These are phyloP conservation scores for Puccinia triticina DNA, from an alignment of 1,284 basidiomycete species.

Conservation along the genomic window DNA sequence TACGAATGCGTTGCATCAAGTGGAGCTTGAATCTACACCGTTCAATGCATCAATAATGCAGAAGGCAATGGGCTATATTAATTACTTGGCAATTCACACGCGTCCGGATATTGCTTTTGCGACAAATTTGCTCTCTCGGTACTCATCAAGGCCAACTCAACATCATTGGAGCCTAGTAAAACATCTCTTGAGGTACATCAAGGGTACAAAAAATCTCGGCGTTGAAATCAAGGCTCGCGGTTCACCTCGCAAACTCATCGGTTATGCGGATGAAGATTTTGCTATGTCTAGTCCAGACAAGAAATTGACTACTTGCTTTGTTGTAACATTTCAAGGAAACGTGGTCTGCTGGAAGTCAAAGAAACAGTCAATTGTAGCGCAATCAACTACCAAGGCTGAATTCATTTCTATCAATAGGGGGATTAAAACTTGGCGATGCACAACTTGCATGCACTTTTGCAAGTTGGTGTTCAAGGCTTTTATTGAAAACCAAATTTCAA, in stretches of 20 bases:
- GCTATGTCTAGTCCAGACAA: not conserved
- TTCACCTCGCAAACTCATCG: not conserved
- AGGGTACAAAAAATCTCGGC: not conserved
- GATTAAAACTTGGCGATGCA: no score
- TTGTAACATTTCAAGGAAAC: not conserved
- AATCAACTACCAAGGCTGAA: not conserved
- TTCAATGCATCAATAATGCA: not conserved
- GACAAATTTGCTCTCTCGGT: slow-evolving; percentile 4
- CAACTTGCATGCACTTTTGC: no score
- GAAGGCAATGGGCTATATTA: slow-evolving; percentile 18
- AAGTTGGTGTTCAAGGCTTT: no score
- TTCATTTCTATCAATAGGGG: not conserved
- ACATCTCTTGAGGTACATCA: not conserved
- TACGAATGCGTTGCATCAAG: not conserved
- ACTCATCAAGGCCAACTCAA: not conserved
- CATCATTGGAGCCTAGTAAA: slow-evolving; percentile 7
- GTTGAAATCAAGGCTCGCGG: not conserved
- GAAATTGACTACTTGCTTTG: no score
- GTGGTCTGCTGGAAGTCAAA: slow-evolving; percentile 6
- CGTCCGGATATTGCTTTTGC: no score
- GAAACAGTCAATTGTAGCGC: not conserved
- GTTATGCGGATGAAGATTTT: slow-evolving; percentile 1
- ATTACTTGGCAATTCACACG: slow-evolving; percentile 24
- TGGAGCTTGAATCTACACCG: not conserved
- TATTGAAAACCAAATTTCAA: no score